Evolutionary conservation across 1,284 basidiomycete species (phyloP).

Genomic region (Xerocomus nothofagi): DNA sequence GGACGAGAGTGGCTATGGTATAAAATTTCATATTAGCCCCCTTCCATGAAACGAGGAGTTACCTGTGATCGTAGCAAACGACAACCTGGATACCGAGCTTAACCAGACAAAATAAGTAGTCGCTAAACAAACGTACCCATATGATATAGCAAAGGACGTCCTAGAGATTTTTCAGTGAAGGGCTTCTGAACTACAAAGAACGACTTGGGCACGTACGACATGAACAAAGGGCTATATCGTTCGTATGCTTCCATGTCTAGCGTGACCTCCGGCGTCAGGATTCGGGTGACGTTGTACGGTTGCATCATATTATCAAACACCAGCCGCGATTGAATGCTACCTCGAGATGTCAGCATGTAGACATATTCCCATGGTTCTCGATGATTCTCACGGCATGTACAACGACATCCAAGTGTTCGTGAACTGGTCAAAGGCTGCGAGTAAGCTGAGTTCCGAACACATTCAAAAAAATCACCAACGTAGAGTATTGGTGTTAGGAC

Average conservation of each 20-base stretch:
- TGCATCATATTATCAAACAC: slow-evolving; percentile 49
- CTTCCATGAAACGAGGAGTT: background rate
- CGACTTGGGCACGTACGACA: slow-evolving; percentile 42
- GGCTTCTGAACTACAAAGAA: background rate
- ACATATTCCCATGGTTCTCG: too few relatives aligned
- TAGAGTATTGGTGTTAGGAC: slow-evolving; percentile 52
- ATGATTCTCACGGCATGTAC: slow-evolving; percentile 38
- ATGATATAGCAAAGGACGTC: slow-evolving; percentile 58
- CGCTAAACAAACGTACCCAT: slow-evolving; percentile 28
- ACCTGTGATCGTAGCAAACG: slow-evolving; percentile 64
- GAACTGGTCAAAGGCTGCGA: slow-evolving; percentile 41
- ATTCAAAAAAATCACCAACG: slow-evolving; percentile 17
- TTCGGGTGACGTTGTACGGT: slow-evolving; percentile 57
- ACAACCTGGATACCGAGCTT: slow-evolving; percentile 27
- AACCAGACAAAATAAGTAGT: background rate
- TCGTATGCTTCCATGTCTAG: slow-evolving; percentile 59
- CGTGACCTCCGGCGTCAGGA: slow-evolving; percentile 49
- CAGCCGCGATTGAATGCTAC: slow-evolving; percentile 28
- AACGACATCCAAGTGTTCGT: slow-evolving; percentile 47
- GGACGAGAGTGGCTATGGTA: slow-evolving; percentile 54
- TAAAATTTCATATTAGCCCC: background rate
- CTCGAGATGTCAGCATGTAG: slow-evolving; percentile 1
- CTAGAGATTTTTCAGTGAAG: slow-evolving; percentile 9
- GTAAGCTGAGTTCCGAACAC: background rate
- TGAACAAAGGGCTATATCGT: slow-evolving; percentile 68